These are phyloP conservation scores for Blastobotrys mokoenaii DNA, from an alignment of 805 yeast genomes.

Conservation along the genomic window DNA sequence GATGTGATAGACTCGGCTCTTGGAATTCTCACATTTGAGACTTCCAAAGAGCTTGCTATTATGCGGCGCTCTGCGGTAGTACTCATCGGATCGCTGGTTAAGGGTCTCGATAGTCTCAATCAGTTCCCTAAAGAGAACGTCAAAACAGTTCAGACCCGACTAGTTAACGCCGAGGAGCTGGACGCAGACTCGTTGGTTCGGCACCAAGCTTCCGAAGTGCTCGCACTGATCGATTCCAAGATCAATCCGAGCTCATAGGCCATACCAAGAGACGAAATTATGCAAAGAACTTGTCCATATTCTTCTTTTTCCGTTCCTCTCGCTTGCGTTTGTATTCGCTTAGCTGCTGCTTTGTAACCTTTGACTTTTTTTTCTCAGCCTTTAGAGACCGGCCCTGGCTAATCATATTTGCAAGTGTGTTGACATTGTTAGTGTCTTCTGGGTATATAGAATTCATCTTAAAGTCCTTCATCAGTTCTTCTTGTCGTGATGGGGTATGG, in stretches of 20 bases:
- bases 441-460: neutral
- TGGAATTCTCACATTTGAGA: constrained; percentile 64
- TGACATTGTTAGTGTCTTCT: neutral
- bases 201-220: constrained; percentile 20
- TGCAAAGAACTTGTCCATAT: constrained; percentile 3
- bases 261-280: too few relatives aligned
- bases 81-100: constrained; percentile 35
- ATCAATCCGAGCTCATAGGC: neutral
- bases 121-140: constrained; percentile 25
- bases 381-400: neutral
- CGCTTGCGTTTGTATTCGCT: constrained; percentile 15
- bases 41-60: constrained; percentile 33
- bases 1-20: constrained; percentile 68
- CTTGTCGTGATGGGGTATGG: neutral
- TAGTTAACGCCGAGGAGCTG: constrained; percentile 16
- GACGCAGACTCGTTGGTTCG: constrained; percentile 28
- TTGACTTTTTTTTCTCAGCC: constrained; percentile 14
- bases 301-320: constrained; percentile 18
- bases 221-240: constrained; percentile 1
- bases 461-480: neutral
- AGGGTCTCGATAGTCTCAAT: constrained; percentile 21
- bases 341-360: constrained; percentile 17
- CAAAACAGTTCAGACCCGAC: constrained; percentile 11
- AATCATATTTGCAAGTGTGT: neutral
- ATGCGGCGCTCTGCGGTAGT: constrained; percentile 73